phyloP scores from a whole-genome alignment of 768 basidiomycete species.

The Termitomyces sp. region DNA sequence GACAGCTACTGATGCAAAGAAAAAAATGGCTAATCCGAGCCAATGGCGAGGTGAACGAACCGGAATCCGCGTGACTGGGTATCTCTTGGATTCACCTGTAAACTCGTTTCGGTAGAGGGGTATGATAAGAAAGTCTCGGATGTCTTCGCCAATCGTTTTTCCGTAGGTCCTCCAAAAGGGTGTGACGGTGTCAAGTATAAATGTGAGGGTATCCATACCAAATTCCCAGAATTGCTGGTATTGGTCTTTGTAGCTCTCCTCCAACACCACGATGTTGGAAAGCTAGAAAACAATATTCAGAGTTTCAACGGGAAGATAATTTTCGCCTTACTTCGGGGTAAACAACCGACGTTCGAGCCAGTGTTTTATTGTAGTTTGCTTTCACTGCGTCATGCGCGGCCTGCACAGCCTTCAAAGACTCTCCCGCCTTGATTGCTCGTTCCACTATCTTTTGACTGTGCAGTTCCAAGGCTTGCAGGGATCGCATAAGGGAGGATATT shows the following conservation, averaged over 20 bases:
- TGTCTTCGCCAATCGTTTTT: conserved; percentile 74
- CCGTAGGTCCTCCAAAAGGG: conserved; percentile 82
- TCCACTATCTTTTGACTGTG: conserved; percentile 37
- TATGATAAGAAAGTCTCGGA: conserved; percentile 76
- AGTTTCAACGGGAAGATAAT: background rate
- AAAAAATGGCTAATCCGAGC: conserved; percentile 53
- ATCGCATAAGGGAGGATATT: conserved; percentile 41
- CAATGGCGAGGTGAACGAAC: conserved; percentile 63
- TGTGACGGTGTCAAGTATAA: conserved; percentile 69
- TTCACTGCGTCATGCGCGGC: conserved; percentile 51
- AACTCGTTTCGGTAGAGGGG: conserved; percentile 82
- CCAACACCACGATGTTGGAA: conserved; percentile 61
- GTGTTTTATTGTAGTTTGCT: conserved; percentile 55
- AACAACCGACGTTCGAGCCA: conserved; percentile 64
- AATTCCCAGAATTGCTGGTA: conserved; percentile 81
- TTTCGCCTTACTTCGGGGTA: conserved; percentile 62
- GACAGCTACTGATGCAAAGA: conserved; percentile 38
- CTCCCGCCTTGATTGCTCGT: conserved; percentile 44
- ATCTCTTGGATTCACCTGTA: conserved; percentile 69
- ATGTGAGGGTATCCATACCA: conserved; percentile 71
- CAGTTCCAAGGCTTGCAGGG: conserved; percentile 43
- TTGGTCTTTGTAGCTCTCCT: conserved; percentile 75
- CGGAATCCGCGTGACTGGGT: conserved; percentile 53
- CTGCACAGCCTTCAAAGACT: conserved; percentile 48
- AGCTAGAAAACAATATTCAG: conserved; percentile 34